Base-by-base conservation (phyloP, 1,139 yeast species). In the Yarrowia galli region DNA sequence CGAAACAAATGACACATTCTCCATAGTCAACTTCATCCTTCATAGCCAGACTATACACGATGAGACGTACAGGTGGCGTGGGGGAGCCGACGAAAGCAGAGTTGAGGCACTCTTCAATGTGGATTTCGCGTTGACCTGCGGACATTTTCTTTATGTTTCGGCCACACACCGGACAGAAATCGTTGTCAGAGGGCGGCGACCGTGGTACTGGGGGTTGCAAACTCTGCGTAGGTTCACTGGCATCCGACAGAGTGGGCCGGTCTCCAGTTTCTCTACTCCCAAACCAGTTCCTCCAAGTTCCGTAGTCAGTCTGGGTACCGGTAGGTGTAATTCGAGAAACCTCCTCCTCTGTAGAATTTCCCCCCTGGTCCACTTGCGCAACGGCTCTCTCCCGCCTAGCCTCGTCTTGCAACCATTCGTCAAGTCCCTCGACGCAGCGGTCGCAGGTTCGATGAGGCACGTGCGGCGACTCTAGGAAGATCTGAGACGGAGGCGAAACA, bases 1-100 rank as follows among this genome's bases (percentile, higher is more conserved):
- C 99, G 72, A 93, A 85, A 76, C 99, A 95, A 51, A 95, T 93
- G 12, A 92, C 95, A 78, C 99, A 95, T 76, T 95, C 99, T 60
- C 77, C 79, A 43, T 54, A 45, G 32, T 65, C 51, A 13, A 43
- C 54, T 20, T 65, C 67, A 18, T 53, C 45, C 22, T 63, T 48
- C 67, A 51, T 40, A 2, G 56, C 58, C 10, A 65, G 53, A 16
- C 45, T 35, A 54, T 56, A 54, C 18, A 48, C 65, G 15, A 65
- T 43, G 9, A 54, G 45, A n/a, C 56, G 32, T 23, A 56, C 51
- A 15, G 45, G 45, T 42, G 53, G 67, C 22, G 64, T 82, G 45
- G 91, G 88, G 49, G 89, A 83, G 40, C 89, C 85, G 69, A 87
- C 80, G 76, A 88, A 88, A 73, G 91, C 93, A 65, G 88, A 82